phyloP scores from a whole-genome alignment of 2,329 filamentous ascomycete species.

The Chaetoscypha palmicola region DNA sequence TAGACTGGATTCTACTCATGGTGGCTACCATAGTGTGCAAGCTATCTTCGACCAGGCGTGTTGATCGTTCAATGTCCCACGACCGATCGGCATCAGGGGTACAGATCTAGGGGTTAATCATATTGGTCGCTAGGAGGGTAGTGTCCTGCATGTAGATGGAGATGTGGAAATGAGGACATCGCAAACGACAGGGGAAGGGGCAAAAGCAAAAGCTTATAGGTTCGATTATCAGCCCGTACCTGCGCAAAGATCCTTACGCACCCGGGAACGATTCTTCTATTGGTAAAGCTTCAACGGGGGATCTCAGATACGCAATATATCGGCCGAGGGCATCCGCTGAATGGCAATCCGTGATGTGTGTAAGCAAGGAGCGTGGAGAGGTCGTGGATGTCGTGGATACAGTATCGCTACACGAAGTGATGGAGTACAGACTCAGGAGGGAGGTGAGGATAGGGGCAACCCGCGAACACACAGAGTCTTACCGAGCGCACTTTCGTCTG shows the following conservation, averaged over 20 bases:
- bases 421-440: too few species aligned
- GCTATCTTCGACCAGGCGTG: neutral
- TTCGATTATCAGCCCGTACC: neutral
- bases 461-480: too few species aligned
- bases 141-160: neutral
- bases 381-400: too few species aligned
- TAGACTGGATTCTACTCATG: neutral
- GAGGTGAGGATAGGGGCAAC: too few species aligned
- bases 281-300: slow-evolving; percentile 1
- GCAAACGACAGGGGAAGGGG: neutral
- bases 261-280: neutral
- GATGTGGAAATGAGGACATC: slow-evolving; percentile 2
- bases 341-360: too few species aligned
- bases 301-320: neutral
- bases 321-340: neutral
- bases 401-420: too few species aligned
- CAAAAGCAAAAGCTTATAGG: neutral
- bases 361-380: too few species aligned
- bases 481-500: too few species aligned
- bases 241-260: neutral
- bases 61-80: neutral
- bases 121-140: neutral
- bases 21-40: neutral
- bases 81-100: neutral
- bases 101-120: neutral